Percentiles rank a stretch among this genome's conserved stretches.
Evolutionary conservation across 441 rosid species (phyloP).

Genomic region (Isatis lusitanica): DNA sequence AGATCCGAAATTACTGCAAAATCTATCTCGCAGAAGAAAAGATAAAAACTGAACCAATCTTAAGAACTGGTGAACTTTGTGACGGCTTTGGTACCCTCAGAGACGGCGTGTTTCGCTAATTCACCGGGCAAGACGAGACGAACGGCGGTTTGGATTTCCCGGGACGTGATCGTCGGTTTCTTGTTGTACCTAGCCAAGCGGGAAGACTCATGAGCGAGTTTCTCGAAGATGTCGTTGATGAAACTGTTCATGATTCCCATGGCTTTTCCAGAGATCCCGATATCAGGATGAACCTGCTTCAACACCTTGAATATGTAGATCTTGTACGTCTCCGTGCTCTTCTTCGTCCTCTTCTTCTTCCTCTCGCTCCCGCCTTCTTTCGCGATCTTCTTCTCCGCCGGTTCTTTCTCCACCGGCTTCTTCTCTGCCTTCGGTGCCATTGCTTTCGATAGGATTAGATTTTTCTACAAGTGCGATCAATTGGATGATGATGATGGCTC

Average conservation of each 20-base stretch:
- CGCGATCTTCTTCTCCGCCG: slow-evolving; percentile 2
- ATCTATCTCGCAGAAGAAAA: too few species aligned
- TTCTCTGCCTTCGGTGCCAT: slow-evolving; percentile 4
- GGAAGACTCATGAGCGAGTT: slow-evolving; percentile 23
- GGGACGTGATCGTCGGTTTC: not conserved
- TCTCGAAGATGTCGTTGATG: slow-evolving; percentile 29
- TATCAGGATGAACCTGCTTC: slow-evolving; percentile 27
- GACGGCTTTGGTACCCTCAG: not conserved
- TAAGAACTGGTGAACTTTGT: not conserved
- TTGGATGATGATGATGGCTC: too few species aligned
- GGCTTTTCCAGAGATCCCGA: slow-evolving; percentile 21
- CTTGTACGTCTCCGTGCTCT: slow-evolving; percentile 22
- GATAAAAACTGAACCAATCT: not conserved
- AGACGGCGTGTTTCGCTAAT: not conserved
- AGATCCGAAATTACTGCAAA: not conserved
- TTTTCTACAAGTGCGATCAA: too few species aligned
- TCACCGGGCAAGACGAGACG: not conserved
- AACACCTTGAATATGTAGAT: slow-evolving; percentile 27
- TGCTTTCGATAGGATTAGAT: not conserved
- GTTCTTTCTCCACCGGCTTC: not conserved
- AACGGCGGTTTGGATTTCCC: not conserved
- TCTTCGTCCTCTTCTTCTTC: slow-evolving; percentile 11
- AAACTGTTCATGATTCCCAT: slow-evolving; percentile 33
- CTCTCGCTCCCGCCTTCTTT: slow-evolving; percentile 23
- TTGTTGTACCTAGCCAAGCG: not conserved